Conservation (phyloP, 768 basidiomycete species). For the Holtermanniella nyarrowii region DNA sequence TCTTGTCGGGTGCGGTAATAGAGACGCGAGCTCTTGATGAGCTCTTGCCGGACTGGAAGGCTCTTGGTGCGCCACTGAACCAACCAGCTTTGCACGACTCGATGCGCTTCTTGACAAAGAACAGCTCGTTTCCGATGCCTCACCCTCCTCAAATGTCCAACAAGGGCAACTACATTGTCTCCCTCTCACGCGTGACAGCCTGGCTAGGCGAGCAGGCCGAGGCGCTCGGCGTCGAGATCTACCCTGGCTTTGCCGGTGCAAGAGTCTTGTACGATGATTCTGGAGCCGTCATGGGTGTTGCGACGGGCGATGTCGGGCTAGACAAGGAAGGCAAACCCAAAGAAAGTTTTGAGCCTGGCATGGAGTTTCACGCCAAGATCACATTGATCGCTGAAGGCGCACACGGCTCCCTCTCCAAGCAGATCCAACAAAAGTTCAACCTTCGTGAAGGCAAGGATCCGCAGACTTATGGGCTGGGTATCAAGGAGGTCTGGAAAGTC, state of each 20-base stretch:
- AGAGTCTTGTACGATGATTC: conserved; percentile 61
- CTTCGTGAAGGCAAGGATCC: conserved; percentile 61
- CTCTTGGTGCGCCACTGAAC: conserved; percentile 63
- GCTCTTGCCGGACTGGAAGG: conserved; percentile 74
- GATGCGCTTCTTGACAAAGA: conserved; percentile 77
- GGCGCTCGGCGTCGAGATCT: conserved; percentile 76
- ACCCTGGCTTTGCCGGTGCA: conserved; percentile 93
- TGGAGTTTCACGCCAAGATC: conserved; percentile 86
- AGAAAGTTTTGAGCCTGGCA: conserved; percentile 84
- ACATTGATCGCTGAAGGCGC: conserved; percentile 91
- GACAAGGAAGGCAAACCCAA: conserved; percentile 66
- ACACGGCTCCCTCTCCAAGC: conserved; percentile 80
- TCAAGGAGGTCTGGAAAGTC: conserved; percentile 97
- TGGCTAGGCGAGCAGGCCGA: conserved; percentile 87
- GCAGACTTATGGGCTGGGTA: conserved; percentile 90
- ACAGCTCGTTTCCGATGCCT: conserved; percentile 64
- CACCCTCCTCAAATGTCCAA: conserved; percentile 97
- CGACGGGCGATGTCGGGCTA: conserved; percentile 89
- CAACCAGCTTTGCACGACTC: conserved; percentile 64
- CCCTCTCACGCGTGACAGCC: conserved; percentile 73
- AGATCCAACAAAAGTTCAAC: conserved; percentile 61
- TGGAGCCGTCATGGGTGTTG: conserved; percentile 62
- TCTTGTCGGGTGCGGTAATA: conserved; percentile 88
- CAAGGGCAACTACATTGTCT: conserved; percentile 84
- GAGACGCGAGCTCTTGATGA: conserved; percentile 86